Evolutionary conservation across 2,329 filamentous ascomycete species (phyloP), one percentile per base, ranked within the genome.

Genomic region (Aspergillus udagawae): DNA sequence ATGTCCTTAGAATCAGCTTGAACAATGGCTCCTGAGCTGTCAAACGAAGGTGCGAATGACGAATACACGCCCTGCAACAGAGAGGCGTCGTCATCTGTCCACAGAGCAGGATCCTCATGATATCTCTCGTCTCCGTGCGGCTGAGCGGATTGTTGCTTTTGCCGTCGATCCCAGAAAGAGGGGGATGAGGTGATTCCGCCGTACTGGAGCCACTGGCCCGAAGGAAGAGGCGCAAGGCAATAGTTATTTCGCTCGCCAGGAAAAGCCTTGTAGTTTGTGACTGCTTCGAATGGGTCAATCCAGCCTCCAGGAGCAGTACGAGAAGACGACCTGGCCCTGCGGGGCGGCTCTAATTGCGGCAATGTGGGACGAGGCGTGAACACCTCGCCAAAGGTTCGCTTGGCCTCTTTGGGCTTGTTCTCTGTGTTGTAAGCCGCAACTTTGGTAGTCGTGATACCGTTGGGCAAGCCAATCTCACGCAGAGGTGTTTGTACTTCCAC

Each of bases 401-500:
- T 69, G 12, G 67, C 54, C 45, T 65, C 65, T 20, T 67, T 67
- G n/a, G 66, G 55, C 41, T 65, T 63, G n/a, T 65, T 60, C 49
- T 70, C 67, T 8, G 68, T 56, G 52, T 72, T 76, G 28, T 79
- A 74, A 3, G 87, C 83, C 42, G 87, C 75, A 4, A 91, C 80
- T 60, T 86, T 86, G 2, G 87, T 89, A 5, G 85, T 81, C 21
- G 85, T 84, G 45, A 96, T 83, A 41, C 91, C 91, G 57, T 85
- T 87, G 0, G 92, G 92, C 27, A 97, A 77, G 21, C 79, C 82
- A 41, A 82, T 79, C 67, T 91, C 88, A 52, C 83, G 81, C 9
- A 91, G 75, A 10, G 82, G 77, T 29, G 78, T 64, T 21, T 74
- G 74, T 27, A 80, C 70, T 56, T 79, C 75, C 48, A 77, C 72